These are phyloP conservation scores for Podaxis sp. DNA, from an alignment of 768 basidiomycete genomes.

Conservation along the genomic window DNA sequence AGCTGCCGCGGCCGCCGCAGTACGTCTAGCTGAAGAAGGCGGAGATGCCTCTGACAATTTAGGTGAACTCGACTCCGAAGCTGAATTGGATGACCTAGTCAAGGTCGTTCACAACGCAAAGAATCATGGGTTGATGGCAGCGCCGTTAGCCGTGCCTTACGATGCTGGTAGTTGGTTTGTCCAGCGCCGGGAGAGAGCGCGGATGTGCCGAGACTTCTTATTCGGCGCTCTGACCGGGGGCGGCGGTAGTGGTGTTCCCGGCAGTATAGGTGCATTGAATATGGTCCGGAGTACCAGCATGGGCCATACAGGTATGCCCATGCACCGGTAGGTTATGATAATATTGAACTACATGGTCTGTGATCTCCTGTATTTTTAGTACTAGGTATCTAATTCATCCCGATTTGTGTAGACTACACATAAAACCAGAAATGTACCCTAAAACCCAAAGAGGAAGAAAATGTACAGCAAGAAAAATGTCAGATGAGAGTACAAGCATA, in stretches of 20 bases:
- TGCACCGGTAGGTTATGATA: slow-evolving; percentile 16
- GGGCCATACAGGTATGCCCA: slow-evolving; percentile 21
- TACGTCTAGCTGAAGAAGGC: slow-evolving; percentile 48
- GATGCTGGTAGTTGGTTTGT: slow-evolving; percentile 85
- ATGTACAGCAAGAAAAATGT: not conserved
- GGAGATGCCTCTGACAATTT: slow-evolving; percentile 70
- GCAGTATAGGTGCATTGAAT: slow-evolving; percentile 31
- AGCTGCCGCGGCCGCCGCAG: slow-evolving; percentile 48
- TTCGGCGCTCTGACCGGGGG: slow-evolving; percentile 50
- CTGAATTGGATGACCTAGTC: slow-evolving; percentile 76
- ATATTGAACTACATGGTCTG: not conserved
- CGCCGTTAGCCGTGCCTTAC: slow-evolving; percentile 70
- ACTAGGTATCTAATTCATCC: slow-evolving; percentile 6
- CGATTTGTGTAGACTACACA: slow-evolving; percentile 5
- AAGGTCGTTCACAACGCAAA: slow-evolving; percentile 57
- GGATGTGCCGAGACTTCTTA: slow-evolving; percentile 59
- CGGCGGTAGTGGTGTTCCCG: slow-evolving; percentile 31
- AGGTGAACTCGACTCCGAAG: slow-evolving; percentile 82
- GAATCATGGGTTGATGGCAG: slow-evolving; percentile 57
- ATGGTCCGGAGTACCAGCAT: slow-evolving; percentile 33
- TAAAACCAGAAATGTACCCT: slow-evolving; percentile 4
- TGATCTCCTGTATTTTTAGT: slow-evolving; percentile 11
- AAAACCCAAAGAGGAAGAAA: slow-evolving; percentile 9
- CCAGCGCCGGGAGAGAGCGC: slow-evolving; percentile 64
- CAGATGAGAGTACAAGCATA: not conserved